phyloP scores from a whole-genome alignment of 345 rosid genomes.

The Lepidium sativum region DNA sequence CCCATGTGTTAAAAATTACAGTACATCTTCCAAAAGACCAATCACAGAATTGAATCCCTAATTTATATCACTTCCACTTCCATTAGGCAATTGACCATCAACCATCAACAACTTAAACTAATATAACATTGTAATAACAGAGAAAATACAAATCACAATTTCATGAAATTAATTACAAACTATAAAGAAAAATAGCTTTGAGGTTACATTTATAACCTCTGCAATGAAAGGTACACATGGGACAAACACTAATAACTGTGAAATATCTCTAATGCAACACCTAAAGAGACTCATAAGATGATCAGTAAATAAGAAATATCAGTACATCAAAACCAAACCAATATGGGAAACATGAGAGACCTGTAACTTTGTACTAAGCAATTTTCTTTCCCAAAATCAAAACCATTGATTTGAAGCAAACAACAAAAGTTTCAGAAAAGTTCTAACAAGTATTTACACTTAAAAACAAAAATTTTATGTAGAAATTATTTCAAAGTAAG shows the following conservation, averaged over 20 bases:
- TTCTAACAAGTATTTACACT: neutral
- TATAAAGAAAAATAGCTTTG: neutral
- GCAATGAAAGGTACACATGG: conserved; percentile 17
- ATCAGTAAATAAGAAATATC: neutral
- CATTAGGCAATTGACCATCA: neutral
- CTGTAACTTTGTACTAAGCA: neutral
- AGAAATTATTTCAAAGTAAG: neutral
- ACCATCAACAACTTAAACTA: neutral
- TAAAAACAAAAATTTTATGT: neutral
- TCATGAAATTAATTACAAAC: neutral
- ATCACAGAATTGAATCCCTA: neutral
- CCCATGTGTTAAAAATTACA: neutral
- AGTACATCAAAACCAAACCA: conserved; percentile 15
- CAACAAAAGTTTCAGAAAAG: neutral
- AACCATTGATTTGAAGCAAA: neutral
- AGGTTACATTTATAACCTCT: conserved; percentile 19
- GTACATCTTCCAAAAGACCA: neutral
- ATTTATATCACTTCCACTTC: neutral
- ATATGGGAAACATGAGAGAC: neutral
- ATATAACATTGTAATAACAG: neutral
- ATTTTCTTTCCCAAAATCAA: neutral
- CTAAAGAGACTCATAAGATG: neutral
- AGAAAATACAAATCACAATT: neutral
- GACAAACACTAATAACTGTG: conserved; percentile 18
- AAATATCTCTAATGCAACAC: conserved; percentile 9